phyloP scores from a whole-genome alignment of 768 basidiomycete genomes.

The Leccinum truebloodii region DNA sequence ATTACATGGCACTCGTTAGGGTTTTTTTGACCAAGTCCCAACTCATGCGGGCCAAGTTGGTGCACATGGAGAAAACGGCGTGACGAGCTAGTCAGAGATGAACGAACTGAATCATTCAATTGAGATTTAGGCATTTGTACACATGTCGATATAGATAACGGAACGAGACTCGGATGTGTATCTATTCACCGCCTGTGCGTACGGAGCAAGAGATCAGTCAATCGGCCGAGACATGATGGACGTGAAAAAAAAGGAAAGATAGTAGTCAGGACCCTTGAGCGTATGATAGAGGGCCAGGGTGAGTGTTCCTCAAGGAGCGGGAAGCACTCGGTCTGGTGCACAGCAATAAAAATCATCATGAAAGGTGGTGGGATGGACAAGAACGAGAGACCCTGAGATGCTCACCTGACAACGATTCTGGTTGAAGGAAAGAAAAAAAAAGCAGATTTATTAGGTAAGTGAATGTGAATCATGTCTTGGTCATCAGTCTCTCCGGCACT shows the following conservation, averaged over 20 bases:
- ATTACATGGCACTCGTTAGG: slow-evolving; percentile 44
- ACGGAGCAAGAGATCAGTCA: slow-evolving; percentile 4
- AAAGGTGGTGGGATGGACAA: no score
- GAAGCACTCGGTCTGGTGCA: no score
- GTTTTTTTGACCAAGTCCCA: slow-evolving; percentile 57
- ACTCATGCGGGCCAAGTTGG: slow-evolving; percentile 74
- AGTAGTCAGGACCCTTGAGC: slow-evolving; percentile 32
- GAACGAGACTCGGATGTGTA: background rate
- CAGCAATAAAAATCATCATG: slow-evolving; percentile 8
- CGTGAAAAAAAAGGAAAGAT: background rate
- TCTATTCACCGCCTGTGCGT: background rate
- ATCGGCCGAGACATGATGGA: background rate
- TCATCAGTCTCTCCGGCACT: no score
- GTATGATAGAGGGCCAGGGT: slow-evolving; percentile 36
- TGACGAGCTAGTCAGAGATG: slow-evolving; percentile 1
- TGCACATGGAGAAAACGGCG: slow-evolving; percentile 76
- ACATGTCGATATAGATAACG: background rate
- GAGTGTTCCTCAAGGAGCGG: no score
- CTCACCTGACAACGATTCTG: no score
- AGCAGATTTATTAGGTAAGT: no score
- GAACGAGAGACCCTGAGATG: no score
- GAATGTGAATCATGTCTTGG: no score
- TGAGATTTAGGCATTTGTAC: background rate
- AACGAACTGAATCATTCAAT: background rate
- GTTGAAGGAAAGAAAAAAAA: no score